These are phyloP conservation scores for Fraxinus ornus DNA, from an alignment of 305 asterid genomes.

Conservation along the genomic window DNA sequence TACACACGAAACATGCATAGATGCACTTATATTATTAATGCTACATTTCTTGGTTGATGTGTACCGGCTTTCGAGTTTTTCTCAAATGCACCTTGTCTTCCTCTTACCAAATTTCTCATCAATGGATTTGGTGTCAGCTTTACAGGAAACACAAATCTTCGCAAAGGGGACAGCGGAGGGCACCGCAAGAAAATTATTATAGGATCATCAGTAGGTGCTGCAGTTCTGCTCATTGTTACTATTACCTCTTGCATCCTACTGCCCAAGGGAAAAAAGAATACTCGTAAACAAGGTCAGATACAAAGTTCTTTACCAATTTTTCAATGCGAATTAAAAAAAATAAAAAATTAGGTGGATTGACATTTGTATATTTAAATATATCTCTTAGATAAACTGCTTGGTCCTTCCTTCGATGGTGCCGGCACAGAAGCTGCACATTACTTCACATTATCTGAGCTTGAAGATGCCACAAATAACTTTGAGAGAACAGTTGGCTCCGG, in stretches of 20 bases:
- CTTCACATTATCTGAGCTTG: slow-evolving; percentile 73
- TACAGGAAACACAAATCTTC: slow-evolving; percentile 68
- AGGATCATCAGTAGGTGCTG: slow-evolving; percentile 77
- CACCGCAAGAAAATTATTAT: slow-evolving; percentile 59
- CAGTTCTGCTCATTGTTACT: slow-evolving; percentile 65
- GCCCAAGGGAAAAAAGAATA: slow-evolving; percentile 49
- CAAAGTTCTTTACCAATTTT: slow-evolving; percentile 6
- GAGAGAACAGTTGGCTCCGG: slow-evolving; percentile 89
- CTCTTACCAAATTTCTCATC: neutral
- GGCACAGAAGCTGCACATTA: slow-evolving; percentile 80
- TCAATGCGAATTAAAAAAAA: slow-evolving; percentile 3
- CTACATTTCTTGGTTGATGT: neutral
- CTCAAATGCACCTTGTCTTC: neutral
- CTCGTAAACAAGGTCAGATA: slow-evolving; percentile 53
- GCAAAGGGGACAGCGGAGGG: slow-evolving; percentile 38
- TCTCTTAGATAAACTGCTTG: slow-evolving; percentile 44
- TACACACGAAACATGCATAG: neutral
- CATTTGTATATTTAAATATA: slow-evolving; percentile 14
- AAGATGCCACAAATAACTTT: slow-evolving; percentile 75
- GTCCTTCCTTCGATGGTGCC: slow-evolving; percentile 52
- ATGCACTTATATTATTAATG: neutral
- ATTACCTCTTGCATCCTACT: slow-evolving; percentile 57
- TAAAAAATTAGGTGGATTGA: neutral
- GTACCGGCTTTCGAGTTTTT: neutral
- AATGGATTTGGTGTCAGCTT: slow-evolving; percentile 45